Percentiles rank a stretch among this genome's conserved stretches.
These are phyloP conservation scores for Teratosphaeriaceae sp. DNA, from an alignment of 2,329 filamentous ascomycete species.

Conservation along the genomic window DNA sequence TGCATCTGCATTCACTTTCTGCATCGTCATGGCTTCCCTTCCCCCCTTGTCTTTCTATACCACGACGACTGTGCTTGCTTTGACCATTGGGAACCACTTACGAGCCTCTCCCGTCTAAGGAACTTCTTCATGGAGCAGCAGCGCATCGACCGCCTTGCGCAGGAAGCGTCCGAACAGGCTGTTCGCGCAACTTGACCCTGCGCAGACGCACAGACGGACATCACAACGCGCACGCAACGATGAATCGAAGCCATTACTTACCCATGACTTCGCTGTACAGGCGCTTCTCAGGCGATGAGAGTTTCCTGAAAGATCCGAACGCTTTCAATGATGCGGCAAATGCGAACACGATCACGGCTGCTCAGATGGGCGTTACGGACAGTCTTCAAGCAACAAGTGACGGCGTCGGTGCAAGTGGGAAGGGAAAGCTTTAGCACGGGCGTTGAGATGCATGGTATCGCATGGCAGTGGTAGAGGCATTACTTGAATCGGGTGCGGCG, in stretches of 20 bases:
- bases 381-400: not conserved
- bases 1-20: conserved; percentile 13
- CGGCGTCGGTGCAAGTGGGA: conserved; percentile 5
- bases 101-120: conserved; percentile 19
- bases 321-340: conserved; percentile 30
- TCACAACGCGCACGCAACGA: not conserved
- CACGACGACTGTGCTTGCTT: not conserved
- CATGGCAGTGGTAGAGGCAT: not conserved
- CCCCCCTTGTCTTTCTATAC: conserved; percentile 3
- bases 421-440: conserved; percentile 8
- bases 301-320: conserved; percentile 40
- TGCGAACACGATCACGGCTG: no score
- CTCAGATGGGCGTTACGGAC: not conserved
- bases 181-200: not conserved
- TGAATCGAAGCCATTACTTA: conserved; percentile 7
- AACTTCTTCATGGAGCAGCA: conserved; percentile 27
- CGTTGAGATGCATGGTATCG: not conserved
- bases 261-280: conserved; percentile 23
- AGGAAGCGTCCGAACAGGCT: not conserved
- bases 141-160: conserved; percentile 6
- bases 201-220: not conserved
- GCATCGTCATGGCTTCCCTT: conserved; percentile 15
- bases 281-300: conserved; percentile 53
- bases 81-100: conserved; percentile 16
- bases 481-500: no score